Conservation (phyloP, 176 grass and related monocot species). For the Juncus inflexus region DNA sequence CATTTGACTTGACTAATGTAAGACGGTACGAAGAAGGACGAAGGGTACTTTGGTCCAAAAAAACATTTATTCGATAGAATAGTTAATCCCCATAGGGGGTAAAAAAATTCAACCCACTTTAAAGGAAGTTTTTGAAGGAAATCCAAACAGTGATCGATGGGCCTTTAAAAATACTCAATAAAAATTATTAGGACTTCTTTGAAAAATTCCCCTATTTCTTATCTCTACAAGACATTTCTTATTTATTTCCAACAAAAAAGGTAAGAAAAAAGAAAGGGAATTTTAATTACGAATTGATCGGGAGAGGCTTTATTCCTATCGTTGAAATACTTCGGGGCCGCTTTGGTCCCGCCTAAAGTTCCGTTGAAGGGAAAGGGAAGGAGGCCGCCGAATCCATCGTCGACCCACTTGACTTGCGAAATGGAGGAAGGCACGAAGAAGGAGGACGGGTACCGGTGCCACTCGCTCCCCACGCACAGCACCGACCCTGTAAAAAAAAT, state of each 20-base stretch:
- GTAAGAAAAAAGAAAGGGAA: not conserved
- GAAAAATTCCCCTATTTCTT: no score
- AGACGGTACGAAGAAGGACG: constrained; percentile 81
- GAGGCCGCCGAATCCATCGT: constrained; percentile 88
- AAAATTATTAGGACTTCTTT: no score
- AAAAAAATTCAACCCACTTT: no score
- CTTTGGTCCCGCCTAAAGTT: constrained; percentile 76
- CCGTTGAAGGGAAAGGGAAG: constrained; percentile 95
- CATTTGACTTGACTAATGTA: constrained; percentile 88
- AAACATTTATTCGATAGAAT: no score
- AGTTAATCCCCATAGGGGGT: no score
- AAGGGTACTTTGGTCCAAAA: constrained; percentile 38
- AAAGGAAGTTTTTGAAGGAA: no score
- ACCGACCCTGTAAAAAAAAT: constrained; percentile 51
- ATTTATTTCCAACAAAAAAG: no score
- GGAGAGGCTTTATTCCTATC: constrained; percentile 75
- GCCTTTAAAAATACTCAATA: no score
- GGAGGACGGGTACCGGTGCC: constrained; percentile 93
- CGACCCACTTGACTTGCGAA: constrained; percentile 82
- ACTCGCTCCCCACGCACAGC: constrained; percentile 88
- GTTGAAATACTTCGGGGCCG: constrained; percentile 87
- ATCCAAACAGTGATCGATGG: no score
- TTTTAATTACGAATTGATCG: constrained; percentile 72
- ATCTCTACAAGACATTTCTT: no score
- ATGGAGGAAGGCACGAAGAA: constrained; percentile 87